Evolutionary conservation across 306 rosid species (phyloP).

Genomic region (Quercus variabilis): DNA sequence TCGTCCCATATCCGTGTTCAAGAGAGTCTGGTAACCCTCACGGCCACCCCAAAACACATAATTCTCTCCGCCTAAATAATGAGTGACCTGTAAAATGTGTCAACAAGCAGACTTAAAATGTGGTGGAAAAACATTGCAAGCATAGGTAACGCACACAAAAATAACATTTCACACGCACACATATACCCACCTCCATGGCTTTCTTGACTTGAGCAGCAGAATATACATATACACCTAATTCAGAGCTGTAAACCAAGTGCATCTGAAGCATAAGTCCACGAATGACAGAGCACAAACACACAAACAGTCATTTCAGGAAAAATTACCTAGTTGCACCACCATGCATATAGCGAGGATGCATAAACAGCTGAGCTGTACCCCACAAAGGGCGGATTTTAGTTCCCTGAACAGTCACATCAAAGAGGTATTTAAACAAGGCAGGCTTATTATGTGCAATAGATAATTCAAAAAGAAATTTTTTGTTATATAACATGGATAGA

Average conservation of each 20-base stretch:
- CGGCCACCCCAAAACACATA: conserved; percentile 99
- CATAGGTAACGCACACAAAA: not conserved
- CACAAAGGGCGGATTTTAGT: conserved; percentile 69
- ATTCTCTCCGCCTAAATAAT: conserved; percentile 89
- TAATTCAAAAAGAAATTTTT: not conserved
- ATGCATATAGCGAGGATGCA: conserved; percentile 98
- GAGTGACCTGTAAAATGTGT: conserved; percentile 65
- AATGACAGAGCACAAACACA: not conserved
- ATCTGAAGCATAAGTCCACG: conserved; percentile 19
- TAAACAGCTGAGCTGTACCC: conserved; percentile 94
- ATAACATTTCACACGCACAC: conserved; percentile 3
- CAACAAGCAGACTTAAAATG: conserved; percentile 18
- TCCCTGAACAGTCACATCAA: conserved; percentile 36
- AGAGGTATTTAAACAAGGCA: not conserved
- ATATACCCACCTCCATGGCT: conserved; percentile 75
- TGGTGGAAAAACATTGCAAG: not conserved
- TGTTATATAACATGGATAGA: not conserved
- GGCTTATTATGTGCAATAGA: not conserved
- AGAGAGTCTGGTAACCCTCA: conserved; percentile 88
- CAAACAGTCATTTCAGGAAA: not conserved
- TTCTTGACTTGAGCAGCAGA: conserved; percentile 99
- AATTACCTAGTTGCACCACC: conserved; percentile 94
- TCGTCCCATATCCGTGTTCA: conserved; percentile 97
- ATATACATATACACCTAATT: conserved; percentile 76
- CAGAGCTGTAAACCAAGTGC: conserved; percentile 59